Evolutionary conservation across 371 early-diverging fungal genomes (phyloP), one percentile per base, ranked within the genome.

Genomic region (Mucor velutinosus): DNA sequence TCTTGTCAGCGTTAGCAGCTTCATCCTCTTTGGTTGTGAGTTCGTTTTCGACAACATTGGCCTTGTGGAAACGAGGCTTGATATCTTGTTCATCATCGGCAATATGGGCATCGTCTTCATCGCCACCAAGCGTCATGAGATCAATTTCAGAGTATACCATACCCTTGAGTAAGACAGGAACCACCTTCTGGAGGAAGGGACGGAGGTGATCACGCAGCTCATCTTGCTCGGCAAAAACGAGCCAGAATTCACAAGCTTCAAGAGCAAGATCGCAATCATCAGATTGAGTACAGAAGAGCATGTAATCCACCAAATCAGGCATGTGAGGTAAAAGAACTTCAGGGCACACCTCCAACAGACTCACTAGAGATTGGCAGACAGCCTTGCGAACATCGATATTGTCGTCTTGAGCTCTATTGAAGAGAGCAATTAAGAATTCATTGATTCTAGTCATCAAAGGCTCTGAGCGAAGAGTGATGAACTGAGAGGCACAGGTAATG

Each of bases 221-320:
- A 45, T 94, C 93, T 67, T 93, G 94, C 76, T 99, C 99, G 45
- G 95, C 95, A 83, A 97, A 93, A 37, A 93, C 92, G 32, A 97
- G 79, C 97, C 97, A 99, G 78, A 99, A 98, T 78, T 99, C 99
- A 79, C 95, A 94, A 10, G 98, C 97, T 78, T 97, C 98, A 64
- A 96, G 80, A 19, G 98, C 97, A 33, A 98, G 89, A 43, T 84
- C 78, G 27, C 89, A 81, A 58, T 96, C 95, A 32, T 91, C 90
- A 59, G 88, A 90, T 75, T 90, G 88, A 21, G 94, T 96, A 66
- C 92, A 93, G 74, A 87, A 89, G n/a, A 99, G 85, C 95, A 99
- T 97, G 80, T 95, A 99, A 64, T 92, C 87, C 51, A 94, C 92
- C 33, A 98, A 84, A 71, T 89, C 87, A 66, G 88, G 86, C 76